Evolutionary conservation across 148 eudicot species (phyloP), one percentile per base, ranked within the genome.

Genomic region (Beta vulgaris): DNA sequence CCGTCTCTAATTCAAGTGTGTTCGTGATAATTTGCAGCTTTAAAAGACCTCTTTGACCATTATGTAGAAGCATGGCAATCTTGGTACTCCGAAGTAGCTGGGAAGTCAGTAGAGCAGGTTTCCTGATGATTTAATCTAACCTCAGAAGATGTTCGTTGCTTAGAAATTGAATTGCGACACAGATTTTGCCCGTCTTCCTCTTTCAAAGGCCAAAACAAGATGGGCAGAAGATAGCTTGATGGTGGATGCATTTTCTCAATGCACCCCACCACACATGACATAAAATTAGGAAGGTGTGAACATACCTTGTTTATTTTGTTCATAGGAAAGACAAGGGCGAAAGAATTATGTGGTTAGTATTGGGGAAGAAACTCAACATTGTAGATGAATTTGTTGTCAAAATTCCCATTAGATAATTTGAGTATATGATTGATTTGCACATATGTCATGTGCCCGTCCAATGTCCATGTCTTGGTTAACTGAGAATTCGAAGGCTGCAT

Each of bases 31-130:
- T 73, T 84, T 80, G 80, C 93, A 94, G 98, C 88, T 57, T 73
- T 94, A 82, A 87, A 69, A 77, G 97, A 91, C 75, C 88, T 91
- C 2, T 94, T 91, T 44, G 87, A 75, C 36, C 98, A 94, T 81
- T 94, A 91, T 53, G 76, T 82, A 77, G 93, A 90, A 73, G 98
- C 98, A 65, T 94, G 97, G 97, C 80, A 79, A 73, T 85, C 93
- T 23, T 94, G 97, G 97, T 86, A 85, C 79, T 87, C 88, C 61
- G 97, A 94, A 85, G 90, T 89, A 73, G 91, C 85, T 53, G 91
- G 85, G 78, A 87, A 83, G 43, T 84, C 95, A 18, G 58, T 80
- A 28, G 86, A 86, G 69, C 87, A 86, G 62, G 73, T 81, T 73
- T 87, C 95, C 48, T 88, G 74, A 83, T 25, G 6, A 8, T 14